Evolutionary conservation across 208 protist genomes (phyloP).

Genomic region (Eutreptiella sp.): DNA sequence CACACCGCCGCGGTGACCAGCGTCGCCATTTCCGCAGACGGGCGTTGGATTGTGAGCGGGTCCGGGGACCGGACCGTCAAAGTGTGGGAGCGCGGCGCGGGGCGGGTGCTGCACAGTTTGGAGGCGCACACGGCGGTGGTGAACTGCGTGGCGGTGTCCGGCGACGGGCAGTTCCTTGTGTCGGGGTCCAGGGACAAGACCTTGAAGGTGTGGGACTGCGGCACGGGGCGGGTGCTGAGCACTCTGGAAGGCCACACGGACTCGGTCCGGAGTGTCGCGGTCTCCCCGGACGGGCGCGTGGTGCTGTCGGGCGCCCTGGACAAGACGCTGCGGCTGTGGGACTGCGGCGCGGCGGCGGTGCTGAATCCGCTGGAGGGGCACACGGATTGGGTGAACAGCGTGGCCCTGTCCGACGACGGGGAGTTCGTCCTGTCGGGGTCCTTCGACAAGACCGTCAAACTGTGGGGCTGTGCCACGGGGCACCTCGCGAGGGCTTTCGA

Average conservation of each 20-base stretch:
- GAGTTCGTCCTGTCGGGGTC: conserved; percentile 12
- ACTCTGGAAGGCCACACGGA: conserved; percentile 58
- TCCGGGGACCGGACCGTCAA: conserved; percentile 73
- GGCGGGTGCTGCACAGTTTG: conserved; percentile 22
- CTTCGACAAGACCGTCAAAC: conserved; percentile 38
- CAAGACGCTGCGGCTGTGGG: conserved; percentile 32
- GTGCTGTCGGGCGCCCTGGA: conserved; percentile 74
- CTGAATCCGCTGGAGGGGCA: not conserved
- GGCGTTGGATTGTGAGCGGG: conserved; percentile 54
- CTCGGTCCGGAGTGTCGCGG: conserved; percentile 61
- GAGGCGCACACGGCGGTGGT: conserved; percentile 61
- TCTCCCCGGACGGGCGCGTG: conserved; percentile 45
- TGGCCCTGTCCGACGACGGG: conserved; percentile 6
- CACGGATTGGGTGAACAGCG: conserved; percentile 1
- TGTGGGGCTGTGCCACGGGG: conserved; percentile 66
- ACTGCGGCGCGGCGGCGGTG: not conserved
- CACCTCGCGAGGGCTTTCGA: conserved; percentile 53
- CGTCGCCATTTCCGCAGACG: conserved; percentile 44
- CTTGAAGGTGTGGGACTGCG: conserved; percentile 26
- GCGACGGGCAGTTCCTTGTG: conserved; percentile 5
- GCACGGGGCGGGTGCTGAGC: conserved; percentile 19
- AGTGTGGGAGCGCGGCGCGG: conserved; percentile 57
- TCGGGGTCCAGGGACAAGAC: conserved; percentile 12
- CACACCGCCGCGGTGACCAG: conserved; percentile 65
- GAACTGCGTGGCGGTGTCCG: conserved; percentile 55